phyloP scores from a whole-genome alignment of 805 yeast species.

The Phaffomyces antillensis region DNA sequence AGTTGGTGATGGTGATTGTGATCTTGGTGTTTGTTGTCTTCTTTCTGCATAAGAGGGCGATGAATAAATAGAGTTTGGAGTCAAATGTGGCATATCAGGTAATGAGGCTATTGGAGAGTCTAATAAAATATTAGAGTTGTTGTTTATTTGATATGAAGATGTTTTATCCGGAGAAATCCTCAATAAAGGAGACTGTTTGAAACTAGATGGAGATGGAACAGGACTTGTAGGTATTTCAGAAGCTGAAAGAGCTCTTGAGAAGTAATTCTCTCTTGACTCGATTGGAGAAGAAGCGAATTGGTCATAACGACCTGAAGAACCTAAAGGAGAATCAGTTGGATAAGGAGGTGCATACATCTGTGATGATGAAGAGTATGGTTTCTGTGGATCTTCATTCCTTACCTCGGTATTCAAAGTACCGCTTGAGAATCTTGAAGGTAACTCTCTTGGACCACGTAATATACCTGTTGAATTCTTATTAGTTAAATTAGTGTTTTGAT shows the following conservation, averaged over 20 bases:
- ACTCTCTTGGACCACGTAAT: slow-evolving; percentile 18
- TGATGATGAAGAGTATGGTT: neutral
- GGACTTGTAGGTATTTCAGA: neutral
- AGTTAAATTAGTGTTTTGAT: neutral
- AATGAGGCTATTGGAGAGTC: slow-evolving; percentile 12
- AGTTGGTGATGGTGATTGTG: slow-evolving; percentile 15
- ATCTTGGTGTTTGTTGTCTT: neutral
- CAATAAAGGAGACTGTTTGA: slow-evolving; percentile 3
- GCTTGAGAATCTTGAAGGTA: slow-evolving; percentile 12
- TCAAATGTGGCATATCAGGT: slow-evolving; percentile 19
- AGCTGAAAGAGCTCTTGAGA: neutral
- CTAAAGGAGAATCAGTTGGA: slow-evolving; percentile 1
- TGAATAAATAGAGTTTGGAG: slow-evolving; percentile 8
- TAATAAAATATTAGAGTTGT: neutral
- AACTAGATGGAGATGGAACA: neutral
- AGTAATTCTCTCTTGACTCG: slow-evolving; percentile 3
- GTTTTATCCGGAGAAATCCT: slow-evolving; percentile 8
- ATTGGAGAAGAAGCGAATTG: slow-evolving; percentile 7
- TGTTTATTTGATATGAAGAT: neutral
- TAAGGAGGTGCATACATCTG: slow-evolving; percentile 1
- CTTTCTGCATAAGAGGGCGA: neutral
- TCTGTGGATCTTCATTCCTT: neutral
- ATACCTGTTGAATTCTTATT: neutral
- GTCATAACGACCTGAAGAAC: slow-evolving; percentile 4
- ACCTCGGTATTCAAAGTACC: neutral